A percentile compares a stretch with the other conserved stretches of the same genome.
Conservation (phyloP, 139 green algal species). For the Closterium sp. region DNA sequence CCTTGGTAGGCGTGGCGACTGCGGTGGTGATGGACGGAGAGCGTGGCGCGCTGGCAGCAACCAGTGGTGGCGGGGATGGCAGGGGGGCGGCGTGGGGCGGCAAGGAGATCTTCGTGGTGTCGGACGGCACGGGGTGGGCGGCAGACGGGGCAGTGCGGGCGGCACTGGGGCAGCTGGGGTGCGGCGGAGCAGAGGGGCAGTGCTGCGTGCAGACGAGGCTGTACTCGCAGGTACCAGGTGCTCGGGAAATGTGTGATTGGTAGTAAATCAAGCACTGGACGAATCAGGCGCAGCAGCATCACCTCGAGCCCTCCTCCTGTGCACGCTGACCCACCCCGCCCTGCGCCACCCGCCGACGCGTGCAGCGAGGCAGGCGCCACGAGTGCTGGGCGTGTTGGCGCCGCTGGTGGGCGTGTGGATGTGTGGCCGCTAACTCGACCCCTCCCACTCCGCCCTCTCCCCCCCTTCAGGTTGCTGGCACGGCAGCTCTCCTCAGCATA, state of each 20-base stretch:
- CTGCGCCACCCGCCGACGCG: too few species aligned
- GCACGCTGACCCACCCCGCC: too few species aligned
- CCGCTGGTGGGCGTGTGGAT: not conserved
- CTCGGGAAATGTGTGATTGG: not conserved
- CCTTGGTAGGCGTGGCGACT: too few species aligned
- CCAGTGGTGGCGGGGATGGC: not conserved
- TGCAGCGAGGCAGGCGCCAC: too few species aligned
- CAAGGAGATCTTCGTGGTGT: slow-evolving; percentile 37
- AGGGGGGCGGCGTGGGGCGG: not conserved
- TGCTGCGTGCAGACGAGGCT: slow-evolving; percentile 12
- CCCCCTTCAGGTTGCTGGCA: slow-evolving; percentile 20
- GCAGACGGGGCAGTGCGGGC: slow-evolving; percentile 25
- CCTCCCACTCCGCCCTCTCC: not conserved
- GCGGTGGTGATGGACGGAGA: too few species aligned
- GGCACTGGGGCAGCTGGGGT: slow-evolving; percentile 30
- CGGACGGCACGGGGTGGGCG: slow-evolving; percentile 32
- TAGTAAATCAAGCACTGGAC: not conserved
- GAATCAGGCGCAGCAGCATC: too few species aligned
- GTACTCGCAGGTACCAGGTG: slow-evolving; percentile 30
- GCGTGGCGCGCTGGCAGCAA: not conserved
- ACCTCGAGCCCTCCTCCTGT: too few species aligned
- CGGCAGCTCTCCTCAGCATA: slow-evolving; percentile 12
- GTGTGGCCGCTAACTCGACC: not conserved
- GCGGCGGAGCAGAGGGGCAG: not conserved
- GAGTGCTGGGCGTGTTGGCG: too few species aligned